Percentiles rank a stretch among this genome's conserved stretches.
Conservation (phyloP, 768 basidiomycete genomes). For the Trametes sanguinea region DNA sequence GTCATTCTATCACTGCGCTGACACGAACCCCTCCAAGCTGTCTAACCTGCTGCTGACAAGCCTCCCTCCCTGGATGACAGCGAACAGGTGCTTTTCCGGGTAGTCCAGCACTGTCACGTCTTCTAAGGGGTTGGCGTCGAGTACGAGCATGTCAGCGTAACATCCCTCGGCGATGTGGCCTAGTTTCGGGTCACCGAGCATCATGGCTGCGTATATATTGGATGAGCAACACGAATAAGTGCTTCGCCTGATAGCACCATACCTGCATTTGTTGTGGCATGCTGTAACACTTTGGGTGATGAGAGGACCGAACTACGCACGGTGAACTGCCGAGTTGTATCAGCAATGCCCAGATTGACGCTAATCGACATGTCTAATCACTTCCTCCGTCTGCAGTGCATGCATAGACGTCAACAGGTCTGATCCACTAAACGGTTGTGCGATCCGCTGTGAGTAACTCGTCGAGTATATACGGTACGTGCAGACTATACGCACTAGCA, state of each 20-base stretch:
- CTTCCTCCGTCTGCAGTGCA: conserved; percentile 60
- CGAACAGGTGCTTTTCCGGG: conserved; percentile 41
- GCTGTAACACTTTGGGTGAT: conserved; percentile 38
- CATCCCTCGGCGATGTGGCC: conserved; percentile 39
- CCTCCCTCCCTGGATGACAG: conserved; percentile 40
- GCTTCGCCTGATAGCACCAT: background rate
- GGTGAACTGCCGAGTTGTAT: conserved; percentile 31
- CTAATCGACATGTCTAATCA: background rate
- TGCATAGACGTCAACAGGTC: conserved; percentile 58
- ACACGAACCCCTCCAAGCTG: no score
- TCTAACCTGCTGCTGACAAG: conserved; percentile 31
- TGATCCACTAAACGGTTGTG: conserved; percentile 18
- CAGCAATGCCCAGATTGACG: background rate
- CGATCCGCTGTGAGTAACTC: background rate
- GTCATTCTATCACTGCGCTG: no score
- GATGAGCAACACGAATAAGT: no score
- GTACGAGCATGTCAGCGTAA: conserved; percentile 44
- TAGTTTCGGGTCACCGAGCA: conserved; percentile 37
- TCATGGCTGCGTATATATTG: conserved; percentile 27
- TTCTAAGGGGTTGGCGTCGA: conserved; percentile 44
- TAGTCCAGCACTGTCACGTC: conserved; percentile 45
- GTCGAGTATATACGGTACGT: background rate
- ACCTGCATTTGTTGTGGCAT: conserved; percentile 45
- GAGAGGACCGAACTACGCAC: conserved; percentile 40
- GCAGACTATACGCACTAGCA: conserved; percentile 36